phyloP scores from a whole-genome alignment of 2,329 filamentous ascomycete species.

The Cladobotryum protrusum region DNA sequence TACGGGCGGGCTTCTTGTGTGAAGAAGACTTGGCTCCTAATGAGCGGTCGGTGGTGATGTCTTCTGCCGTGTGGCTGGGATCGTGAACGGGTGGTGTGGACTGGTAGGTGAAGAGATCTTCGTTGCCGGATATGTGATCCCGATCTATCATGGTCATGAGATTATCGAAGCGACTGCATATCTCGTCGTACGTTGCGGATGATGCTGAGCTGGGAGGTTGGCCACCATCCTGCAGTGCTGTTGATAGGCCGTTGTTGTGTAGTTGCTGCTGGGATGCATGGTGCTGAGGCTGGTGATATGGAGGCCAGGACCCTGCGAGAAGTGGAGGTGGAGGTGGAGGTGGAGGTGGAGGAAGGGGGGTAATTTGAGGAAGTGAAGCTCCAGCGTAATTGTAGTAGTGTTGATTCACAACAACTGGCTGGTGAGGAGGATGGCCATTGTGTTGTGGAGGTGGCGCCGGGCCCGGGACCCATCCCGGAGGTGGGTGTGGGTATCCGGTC shows the following conservation, averaged over 20 bases:
- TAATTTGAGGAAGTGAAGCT: not conserved
- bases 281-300: slow-evolving; percentile 6
- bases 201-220: not conserved
- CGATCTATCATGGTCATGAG: slow-evolving; percentile 68
- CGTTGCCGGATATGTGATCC: slow-evolving; percentile 51
- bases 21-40: not conserved
- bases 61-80: not conserved
- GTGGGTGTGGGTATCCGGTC: slow-evolving; percentile 16
- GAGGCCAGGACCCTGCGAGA: not conserved
- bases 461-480: slow-evolving; percentile 17
- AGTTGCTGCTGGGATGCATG: not conserved
- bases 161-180: slow-evolving; percentile 57
- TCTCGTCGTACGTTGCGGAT: slow-evolving; percentile 37
- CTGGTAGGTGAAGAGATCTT: slow-evolving; percentile 43
- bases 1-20: slow-evolving; percentile 1
- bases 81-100: slow-evolving; percentile 4
- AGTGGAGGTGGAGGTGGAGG: too few species aligned
- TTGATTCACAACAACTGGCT: slow-evolving; percentile 46
- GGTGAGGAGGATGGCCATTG: slow-evolving; percentile 9
- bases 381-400: slow-evolving; percentile 38
- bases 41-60: not conserved
- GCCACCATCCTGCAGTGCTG: slow-evolving; percentile 21
- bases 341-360: too few species aligned
- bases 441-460: slow-evolving; percentile 4
- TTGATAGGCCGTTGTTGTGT: not conserved